phyloP scores from a whole-genome alignment of 495 filamentous ascomycete species.

The Cryomyces antarcticus region DNA sequence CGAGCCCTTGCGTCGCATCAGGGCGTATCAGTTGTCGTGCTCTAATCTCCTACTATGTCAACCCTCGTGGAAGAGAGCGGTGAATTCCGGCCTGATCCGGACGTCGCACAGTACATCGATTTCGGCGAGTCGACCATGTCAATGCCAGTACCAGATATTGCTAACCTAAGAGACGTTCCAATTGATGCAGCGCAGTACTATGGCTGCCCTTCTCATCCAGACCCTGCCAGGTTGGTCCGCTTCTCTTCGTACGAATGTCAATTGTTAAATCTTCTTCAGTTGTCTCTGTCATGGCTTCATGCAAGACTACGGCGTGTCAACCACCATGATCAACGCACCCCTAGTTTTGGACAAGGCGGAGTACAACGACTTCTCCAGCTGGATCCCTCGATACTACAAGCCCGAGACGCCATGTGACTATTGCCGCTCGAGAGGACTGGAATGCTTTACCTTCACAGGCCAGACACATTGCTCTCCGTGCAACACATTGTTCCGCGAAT shows the following conservation, averaged over 20 bases:
- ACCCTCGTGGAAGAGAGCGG: too few species aligned
- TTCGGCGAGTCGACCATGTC: too few species aligned
- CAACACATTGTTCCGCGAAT: conserved; percentile 50
- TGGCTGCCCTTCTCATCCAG: too few species aligned
- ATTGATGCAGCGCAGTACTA: too few species aligned
- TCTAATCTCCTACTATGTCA: too few species aligned
- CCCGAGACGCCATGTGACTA: conserved; percentile 46
- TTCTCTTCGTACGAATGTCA: not conserved
- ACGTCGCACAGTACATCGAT: too few species aligned
- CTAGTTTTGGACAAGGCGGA: not conserved
- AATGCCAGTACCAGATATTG: too few species aligned
- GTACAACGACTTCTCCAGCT: conserved; percentile 15
- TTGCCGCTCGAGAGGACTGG: conserved; percentile 43
- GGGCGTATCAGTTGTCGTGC: too few species aligned
- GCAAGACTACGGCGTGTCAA: conserved; percentile 4
- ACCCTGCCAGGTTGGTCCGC: too few species aligned
- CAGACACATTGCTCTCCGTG: conserved; percentile 57
- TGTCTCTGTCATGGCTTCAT: conserved; percentile 13
- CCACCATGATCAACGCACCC: not conserved
- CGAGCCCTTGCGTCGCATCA: too few species aligned
- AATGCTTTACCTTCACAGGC: conserved; percentile 58
- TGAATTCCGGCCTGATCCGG: too few species aligned
- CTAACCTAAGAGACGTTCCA: too few species aligned
- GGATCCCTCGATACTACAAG: conserved; percentile 20
- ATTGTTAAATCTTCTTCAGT: conserved; percentile 1